Conservation (phyloP, 805 yeast genomes). For the Naumovozyma dairenensis region DNA sequence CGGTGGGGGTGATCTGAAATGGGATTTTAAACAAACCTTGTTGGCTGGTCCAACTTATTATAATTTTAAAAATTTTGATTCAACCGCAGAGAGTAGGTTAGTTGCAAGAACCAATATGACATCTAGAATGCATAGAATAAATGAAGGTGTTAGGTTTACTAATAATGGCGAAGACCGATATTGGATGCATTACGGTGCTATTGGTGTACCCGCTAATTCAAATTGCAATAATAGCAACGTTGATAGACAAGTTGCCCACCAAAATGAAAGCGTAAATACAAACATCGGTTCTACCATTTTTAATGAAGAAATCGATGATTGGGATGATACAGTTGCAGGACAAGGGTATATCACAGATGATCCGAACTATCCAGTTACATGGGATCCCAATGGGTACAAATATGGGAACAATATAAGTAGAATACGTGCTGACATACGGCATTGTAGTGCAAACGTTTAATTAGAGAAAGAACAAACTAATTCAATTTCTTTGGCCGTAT, state of each 20-base stretch:
- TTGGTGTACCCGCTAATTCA: background rate
- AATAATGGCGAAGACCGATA: conserved; percentile 72
- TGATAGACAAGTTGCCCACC: too few species aligned
- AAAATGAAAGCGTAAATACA: background rate
- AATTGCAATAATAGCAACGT: background rate
- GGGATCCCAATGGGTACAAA: conserved; percentile 23
- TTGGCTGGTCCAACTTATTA: conserved; percentile 61
- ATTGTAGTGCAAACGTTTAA: too few species aligned
- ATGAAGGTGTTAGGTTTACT: conserved; percentile 74
- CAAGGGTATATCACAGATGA: conserved; percentile 23
- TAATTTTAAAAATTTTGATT: conserved; percentile 74
- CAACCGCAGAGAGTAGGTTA: conserved; percentile 40
- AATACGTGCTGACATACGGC: too few species aligned
- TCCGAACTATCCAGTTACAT: conserved; percentile 27
- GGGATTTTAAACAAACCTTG: conserved; percentile 63
- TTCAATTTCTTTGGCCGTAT: too few species aligned
- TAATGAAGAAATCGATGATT: conserved; percentile 12
- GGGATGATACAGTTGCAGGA: conserved; percentile 19
- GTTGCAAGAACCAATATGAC: conserved; percentile 60
- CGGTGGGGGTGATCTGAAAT: conserved; percentile 65
- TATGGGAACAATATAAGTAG: conserved; percentile 16
- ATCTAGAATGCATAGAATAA: conserved; percentile 57
- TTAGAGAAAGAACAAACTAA: too few species aligned
- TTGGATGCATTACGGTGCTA: conserved; percentile 48
- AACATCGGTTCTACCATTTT: background rate